Evolutionary conservation across 2,329 filamentous ascomycete genomes (phyloP).

Genomic region (Monilinia fructigena): DNA sequence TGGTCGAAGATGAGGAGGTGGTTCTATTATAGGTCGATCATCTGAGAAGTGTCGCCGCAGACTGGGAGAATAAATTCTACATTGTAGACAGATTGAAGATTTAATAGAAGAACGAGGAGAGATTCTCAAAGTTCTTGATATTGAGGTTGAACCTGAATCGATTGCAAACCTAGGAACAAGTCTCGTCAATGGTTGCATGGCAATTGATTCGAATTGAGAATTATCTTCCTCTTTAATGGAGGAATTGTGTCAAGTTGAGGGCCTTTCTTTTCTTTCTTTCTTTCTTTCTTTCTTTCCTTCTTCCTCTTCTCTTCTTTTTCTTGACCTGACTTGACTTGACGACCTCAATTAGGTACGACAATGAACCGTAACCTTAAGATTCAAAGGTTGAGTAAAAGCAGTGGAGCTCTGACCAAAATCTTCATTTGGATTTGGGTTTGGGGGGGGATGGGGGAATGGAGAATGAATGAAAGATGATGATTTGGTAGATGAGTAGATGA

Average conservation of each 20-base stretch:
- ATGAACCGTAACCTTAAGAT: neutral
- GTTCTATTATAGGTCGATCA: conserved; percentile 25
- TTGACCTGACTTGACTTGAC: too few relatives aligned
- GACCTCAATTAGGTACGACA: too few relatives aligned
- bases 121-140: conserved; percentile 29
- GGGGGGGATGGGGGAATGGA: neutral
- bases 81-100: conserved; percentile 45
- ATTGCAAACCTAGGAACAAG: conserved; percentile 37
- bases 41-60: conserved; percentile 39
- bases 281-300: neutral
- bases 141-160: conserved; percentile 33
- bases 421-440: too few relatives aligned
- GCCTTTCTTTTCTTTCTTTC: neutral
- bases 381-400: too few relatives aligned
- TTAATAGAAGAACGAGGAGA: conserved; percentile 31
- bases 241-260: conserved; percentile 15
- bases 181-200: conserved; percentile 39
- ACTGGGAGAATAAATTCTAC: conserved; percentile 42
- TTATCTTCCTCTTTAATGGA: conserved; percentile 2
- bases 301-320: neutral
- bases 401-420: conserved; percentile 17
- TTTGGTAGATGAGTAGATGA: too few relatives aligned
- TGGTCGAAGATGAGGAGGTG: conserved; percentile 17
- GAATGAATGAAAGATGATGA: conserved; percentile 1
- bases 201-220: conserved; percentile 21